phyloP scores from a whole-genome alignment of 345 rosid species.

The Salix viminalis region DNA sequence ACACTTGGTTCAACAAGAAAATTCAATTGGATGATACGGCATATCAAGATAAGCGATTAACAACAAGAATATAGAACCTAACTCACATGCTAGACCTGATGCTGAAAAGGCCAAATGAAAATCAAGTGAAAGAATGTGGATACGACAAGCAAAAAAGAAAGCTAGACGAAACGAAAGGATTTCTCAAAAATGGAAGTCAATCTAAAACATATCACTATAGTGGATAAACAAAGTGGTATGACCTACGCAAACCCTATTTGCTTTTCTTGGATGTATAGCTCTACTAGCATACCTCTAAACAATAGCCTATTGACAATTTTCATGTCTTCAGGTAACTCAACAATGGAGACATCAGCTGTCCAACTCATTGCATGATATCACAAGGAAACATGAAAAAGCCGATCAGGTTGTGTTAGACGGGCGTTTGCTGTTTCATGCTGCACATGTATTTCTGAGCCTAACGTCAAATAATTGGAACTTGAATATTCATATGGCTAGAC shows the following conservation, averaged over 20 bases:
- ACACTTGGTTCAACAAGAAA: not conserved
- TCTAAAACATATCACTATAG: not conserved
- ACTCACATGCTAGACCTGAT: not conserved
- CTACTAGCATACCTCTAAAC: not conserved
- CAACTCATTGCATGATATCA: not conserved
- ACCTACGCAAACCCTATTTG: not conserved
- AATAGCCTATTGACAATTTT: not conserved
- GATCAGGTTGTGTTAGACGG: no score
- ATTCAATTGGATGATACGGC: not conserved
- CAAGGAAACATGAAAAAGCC: not conserved
- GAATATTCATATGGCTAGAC: not conserved
- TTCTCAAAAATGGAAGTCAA: not conserved
- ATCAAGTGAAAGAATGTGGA: not conserved
- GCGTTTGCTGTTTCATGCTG: not conserved
- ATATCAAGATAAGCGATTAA: not conserved
- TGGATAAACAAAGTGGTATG: not conserved
- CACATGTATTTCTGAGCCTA: not conserved
- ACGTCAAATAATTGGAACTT: not conserved
- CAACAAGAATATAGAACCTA: not conserved
- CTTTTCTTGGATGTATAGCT: not conserved
- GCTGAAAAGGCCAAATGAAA: not conserved
- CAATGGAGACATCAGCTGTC: not conserved
- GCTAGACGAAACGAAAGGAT: not conserved
- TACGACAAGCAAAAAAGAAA: not conserved
- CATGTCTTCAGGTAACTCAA: not conserved